These are phyloP conservation scores for Rhizoctonia solani DNA, from an alignment of 1,284 basidiomycete species.

Conservation along the genomic window DNA sequence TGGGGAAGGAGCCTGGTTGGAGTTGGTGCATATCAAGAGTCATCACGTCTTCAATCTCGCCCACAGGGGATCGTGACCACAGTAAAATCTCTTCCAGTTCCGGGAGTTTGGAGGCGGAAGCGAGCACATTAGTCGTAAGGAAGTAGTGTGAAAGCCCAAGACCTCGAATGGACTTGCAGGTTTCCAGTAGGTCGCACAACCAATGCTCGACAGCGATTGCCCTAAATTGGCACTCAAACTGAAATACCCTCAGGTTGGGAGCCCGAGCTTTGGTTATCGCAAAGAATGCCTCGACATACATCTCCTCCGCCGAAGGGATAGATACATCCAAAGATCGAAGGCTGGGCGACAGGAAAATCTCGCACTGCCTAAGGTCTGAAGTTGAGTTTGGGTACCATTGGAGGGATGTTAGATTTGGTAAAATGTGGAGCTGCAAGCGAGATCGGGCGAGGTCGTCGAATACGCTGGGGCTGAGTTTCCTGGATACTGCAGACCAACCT, in stretches of 20 bases:
- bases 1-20: conserved; percentile 23
- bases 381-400: conserved; percentile 27
- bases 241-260: conserved; percentile 29
- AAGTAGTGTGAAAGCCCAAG: conserved; percentile 28
- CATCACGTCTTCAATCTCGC: conserved; percentile 30
- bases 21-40: conserved; percentile 30
- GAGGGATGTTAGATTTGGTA: conserved; percentile 21
- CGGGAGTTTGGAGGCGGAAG: conserved; percentile 8
- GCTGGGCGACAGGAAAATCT: conserved; percentile 25
- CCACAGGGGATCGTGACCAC: conserved; percentile 28
- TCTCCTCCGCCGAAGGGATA: conserved; percentile 29
- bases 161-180: conserved; percentile 21
- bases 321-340: conserved; percentile 24
- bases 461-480: conserved; percentile 17
- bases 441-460: conserved; percentile 31
- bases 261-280: conserved; percentile 22
- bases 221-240: conserved; percentile 24
- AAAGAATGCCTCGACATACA: conserved; percentile 29
- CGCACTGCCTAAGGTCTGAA: conserved; percentile 16
- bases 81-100: conserved; percentile 21
- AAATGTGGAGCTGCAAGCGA: conserved; percentile 20
- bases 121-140: conserved; percentile 26
- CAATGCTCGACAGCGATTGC: conserved; percentile 13
- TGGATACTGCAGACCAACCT: conserved; percentile 15
- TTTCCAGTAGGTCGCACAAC: conserved; percentile 20